Conservation (phyloP, 164 flowering plant genomes). For the Tinospora cordifolia region DNA sequence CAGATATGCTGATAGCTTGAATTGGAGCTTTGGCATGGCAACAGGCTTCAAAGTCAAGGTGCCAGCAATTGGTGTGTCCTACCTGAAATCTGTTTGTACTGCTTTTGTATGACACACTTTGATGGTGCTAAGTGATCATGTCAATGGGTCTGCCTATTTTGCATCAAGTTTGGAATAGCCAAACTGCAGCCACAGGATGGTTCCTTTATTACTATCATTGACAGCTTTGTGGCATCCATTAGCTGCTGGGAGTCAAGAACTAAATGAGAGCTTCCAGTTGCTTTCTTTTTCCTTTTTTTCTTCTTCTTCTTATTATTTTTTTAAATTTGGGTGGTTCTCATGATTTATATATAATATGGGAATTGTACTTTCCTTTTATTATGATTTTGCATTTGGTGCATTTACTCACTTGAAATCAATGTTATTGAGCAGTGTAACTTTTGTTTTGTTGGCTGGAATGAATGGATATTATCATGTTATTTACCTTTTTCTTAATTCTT, state of each 20-base stretch:
- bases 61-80: too few relatives aligned
- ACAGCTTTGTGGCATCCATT: not conserved
- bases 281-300: not conserved
- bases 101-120: too few relatives aligned
- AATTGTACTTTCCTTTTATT: not conserved
- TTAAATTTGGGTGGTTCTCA: too few relatives aligned
- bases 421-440: not conserved
- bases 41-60: too few relatives aligned
- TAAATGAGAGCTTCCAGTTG: not conserved
- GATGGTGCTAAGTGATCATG: not conserved
- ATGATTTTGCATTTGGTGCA: not conserved
- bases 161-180: not conserved
- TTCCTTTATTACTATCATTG: not conserved
- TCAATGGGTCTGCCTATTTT: not conserved
- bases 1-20: too few relatives aligned
- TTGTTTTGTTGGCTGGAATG: not conserved
- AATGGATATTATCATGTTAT: too few relatives aligned
- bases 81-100: too few relatives aligned
- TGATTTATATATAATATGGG: not conserved
- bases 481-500: conserved; percentile 8
- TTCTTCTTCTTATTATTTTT: too few relatives aligned
- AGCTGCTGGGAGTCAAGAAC: not conserved
- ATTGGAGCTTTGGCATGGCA: too few relatives aligned
- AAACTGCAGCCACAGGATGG: not conserved
- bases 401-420: not conserved